Conservation (phyloP, 2,329 filamentous ascomycete species). For the Cladophialophora exuberans region DNA sequence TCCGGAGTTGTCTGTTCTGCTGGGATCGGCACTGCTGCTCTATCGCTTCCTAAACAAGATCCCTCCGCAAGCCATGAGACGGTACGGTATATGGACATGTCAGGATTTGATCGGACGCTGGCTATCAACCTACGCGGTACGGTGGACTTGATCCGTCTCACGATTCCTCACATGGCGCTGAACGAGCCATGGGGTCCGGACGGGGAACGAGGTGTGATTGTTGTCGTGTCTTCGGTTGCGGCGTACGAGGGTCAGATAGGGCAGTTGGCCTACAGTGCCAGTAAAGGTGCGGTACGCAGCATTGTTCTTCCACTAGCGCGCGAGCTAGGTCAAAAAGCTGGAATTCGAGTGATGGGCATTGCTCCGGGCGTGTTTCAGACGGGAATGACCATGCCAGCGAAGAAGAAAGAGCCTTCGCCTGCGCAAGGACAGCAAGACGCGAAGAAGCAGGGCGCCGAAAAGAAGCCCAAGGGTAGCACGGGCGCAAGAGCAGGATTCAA, state of each 20-base stretch:
- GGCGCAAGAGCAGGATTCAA: constrained; percentile 22
- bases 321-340: constrained; percentile 33
- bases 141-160: constrained; percentile 34
- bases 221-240: constrained; percentile 33
- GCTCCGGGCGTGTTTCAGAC: constrained; percentile 35
- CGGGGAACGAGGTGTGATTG: constrained; percentile 32
- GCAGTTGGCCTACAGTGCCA: constrained; percentile 35
- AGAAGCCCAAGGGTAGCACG: constrained; percentile 17
- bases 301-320: constrained; percentile 34
- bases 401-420: constrained; percentile 12
- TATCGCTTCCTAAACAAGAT: constrained; percentile 29
- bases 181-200: constrained; percentile 30
- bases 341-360: constrained; percentile 33
- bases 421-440: background rate
- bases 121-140: constrained; percentile 38
- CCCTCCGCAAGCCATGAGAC: constrained; percentile 22
- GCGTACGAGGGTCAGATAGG: constrained; percentile 35
- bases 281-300: constrained; percentile 34
- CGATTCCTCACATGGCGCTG: constrained; percentile 32
- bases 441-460: constrained; percentile 16
- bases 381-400: constrained; percentile 29
- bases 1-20: constrained; percentile 32
- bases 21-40: constrained; percentile 32
- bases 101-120: constrained; percentile 63
- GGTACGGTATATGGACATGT: constrained; percentile 51